phyloP scores from a whole-genome alignment of 2,329 filamentous ascomycete genomes.

The Periconia macrospinosa region DNA sequence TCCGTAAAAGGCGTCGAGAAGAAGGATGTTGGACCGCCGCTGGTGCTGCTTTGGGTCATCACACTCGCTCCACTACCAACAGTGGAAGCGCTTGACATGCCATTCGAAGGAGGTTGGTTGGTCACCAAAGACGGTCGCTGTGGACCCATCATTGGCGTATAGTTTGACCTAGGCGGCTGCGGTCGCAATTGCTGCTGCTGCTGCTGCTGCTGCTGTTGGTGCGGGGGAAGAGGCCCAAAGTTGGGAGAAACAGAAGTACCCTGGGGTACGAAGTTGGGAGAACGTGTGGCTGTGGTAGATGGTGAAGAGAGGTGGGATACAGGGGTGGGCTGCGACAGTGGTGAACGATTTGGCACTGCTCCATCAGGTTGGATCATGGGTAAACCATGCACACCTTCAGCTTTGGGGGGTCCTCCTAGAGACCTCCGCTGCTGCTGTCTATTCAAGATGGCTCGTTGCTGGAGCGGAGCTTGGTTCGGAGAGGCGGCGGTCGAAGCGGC shows the following conservation, averaged over 20 bases:
- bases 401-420: constrained; percentile 74
- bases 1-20: constrained; percentile 90
- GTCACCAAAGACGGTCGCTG: constrained; percentile 43
- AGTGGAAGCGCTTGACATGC: constrained; percentile 40
- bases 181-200: constrained; percentile 51
- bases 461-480: constrained; percentile 64
- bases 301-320: constrained; percentile 77
- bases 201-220: constrained; percentile 54
- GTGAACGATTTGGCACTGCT: constrained; percentile 57
- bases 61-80: constrained; percentile 39
- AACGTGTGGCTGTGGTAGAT: constrained; percentile 58
- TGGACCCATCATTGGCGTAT: constrained; percentile 46
- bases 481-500: constrained; percentile 58
- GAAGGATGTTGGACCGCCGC: constrained; percentile 56
- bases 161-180: constrained; percentile 53
- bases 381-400: constrained; percentile 54
- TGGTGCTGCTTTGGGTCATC: constrained; percentile 39
- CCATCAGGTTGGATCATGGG: constrained; percentile 45
- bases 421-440: constrained; percentile 74
- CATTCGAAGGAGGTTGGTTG: constrained; percentile 39
- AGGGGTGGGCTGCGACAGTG: constrained; percentile 79
- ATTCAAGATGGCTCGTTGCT: constrained; percentile 80
- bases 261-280: constrained; percentile 61
- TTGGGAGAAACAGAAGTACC: constrained; percentile 64
- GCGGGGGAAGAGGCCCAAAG: constrained; percentile 55